A percentile compares a stretch with the other conserved stretches of the same genome.
phyloP scores from a whole-genome alignment of 805 yeast species.

The Candida wancherniae region DNA sequence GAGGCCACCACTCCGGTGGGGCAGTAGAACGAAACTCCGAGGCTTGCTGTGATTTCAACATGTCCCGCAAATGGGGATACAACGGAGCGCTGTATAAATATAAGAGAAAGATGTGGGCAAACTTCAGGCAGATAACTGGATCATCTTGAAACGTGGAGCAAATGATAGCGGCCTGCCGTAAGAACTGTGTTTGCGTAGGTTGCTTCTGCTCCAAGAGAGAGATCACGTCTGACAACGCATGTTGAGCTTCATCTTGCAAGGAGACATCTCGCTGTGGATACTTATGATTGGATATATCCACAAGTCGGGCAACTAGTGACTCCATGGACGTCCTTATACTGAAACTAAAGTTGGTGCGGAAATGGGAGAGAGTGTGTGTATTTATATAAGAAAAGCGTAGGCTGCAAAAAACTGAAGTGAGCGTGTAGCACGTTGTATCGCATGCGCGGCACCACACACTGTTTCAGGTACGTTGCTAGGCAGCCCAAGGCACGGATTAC shows the following conservation, averaged over 20 bases:
- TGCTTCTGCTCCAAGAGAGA: slow-evolving; percentile 1
- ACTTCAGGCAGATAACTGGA: slow-evolving; percentile 1
- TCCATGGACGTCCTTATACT: no score
- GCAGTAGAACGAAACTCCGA: neutral
- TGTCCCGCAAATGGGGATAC: slow-evolving; percentile 2
- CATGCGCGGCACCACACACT: no score
- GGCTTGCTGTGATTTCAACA: slow-evolving; percentile 1
- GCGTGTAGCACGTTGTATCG: no score
- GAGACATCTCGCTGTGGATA: no score
- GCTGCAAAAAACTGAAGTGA: no score
- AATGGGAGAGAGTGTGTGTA: no score
- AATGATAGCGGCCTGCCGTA: slow-evolving; percentile 4
- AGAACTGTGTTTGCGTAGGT: slow-evolving; percentile 1
- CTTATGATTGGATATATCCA: no score
- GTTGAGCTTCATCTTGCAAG: slow-evolving; percentile 1
- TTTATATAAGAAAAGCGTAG: no score
- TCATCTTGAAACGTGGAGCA: slow-evolving; percentile 2
- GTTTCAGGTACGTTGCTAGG: no score
- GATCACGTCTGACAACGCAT: neutral
- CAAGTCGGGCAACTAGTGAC: no score
- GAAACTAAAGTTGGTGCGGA: no score
- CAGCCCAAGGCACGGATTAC: no score
- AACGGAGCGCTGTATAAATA: slow-evolving; percentile 7
- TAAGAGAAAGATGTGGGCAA: slow-evolving; percentile 7
- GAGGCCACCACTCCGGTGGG: slow-evolving; percentile 14